These are phyloP conservation scores for Blastobotrys persicus DNA, from an alignment of 1,139 yeast species.

Conservation along the genomic window DNA sequence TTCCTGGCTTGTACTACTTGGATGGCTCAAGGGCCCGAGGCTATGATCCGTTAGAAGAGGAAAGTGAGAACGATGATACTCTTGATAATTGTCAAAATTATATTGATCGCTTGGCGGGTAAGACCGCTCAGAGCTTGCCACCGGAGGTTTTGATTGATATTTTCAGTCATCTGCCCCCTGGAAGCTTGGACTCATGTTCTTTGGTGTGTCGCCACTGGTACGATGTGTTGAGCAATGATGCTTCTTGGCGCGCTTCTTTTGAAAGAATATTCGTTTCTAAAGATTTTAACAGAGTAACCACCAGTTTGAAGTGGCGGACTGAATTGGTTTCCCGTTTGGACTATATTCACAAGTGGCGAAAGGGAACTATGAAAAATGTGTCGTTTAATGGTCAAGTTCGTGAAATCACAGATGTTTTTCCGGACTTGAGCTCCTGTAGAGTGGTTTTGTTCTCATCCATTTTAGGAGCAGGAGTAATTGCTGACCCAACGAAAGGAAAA, in stretches of 20 bases:
- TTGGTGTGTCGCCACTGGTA: conserved; percentile 38
- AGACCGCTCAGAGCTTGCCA: conserved; percentile 25
- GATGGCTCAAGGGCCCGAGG: not conserved
- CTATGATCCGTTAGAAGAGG: not conserved
- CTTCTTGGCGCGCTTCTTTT: conserved; percentile 36
- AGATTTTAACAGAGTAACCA: conserved; percentile 32
- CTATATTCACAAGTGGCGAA: conserved; percentile 33
- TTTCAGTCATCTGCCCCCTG: conserved; percentile 32
- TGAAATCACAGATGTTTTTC: conserved; percentile 28
- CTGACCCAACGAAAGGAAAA: conserved; percentile 37
- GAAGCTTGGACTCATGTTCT: conserved; percentile 33
- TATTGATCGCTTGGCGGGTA: not conserved
- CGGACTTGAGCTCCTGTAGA: conserved; percentile 32
- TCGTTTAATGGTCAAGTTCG: conserved; percentile 31
- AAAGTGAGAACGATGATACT: not conserved
- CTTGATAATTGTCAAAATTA: not conserved
- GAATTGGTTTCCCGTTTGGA: conserved; percentile 33
- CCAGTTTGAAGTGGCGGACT: conserved; percentile 34
- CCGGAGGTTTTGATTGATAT: conserved; percentile 40
- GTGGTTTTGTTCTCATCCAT: conserved; percentile 29
- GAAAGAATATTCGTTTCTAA: conserved; percentile 21
- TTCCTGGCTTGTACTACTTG: conserved; percentile 5
- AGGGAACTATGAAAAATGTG: conserved; percentile 30
- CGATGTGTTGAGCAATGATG: conserved; percentile 32
- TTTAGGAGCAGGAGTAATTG: conserved; percentile 32